Conservation (phyloP, 2,329 filamentous ascomycete genomes). For the Purpureocillium takamizusanense region DNA sequence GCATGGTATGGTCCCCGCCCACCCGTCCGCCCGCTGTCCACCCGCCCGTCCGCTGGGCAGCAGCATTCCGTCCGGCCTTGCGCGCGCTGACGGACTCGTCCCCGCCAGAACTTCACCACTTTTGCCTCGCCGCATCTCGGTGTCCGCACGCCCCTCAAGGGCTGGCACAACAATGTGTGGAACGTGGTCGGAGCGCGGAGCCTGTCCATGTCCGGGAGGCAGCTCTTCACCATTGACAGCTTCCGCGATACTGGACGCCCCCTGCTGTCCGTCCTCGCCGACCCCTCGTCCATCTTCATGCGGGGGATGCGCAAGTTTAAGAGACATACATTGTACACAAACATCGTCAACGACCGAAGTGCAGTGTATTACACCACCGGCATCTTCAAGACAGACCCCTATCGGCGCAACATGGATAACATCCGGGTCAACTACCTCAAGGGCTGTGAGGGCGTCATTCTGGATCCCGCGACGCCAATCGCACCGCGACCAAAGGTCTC, state of each 20-base stretch:
- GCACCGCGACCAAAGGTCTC: conserved; percentile 30
- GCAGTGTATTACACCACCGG: conserved; percentile 77
- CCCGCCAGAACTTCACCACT: conserved; percentile 73
- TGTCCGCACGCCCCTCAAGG: conserved; percentile 60
- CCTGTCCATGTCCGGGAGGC: conserved; percentile 73
- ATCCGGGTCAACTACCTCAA: conserved; percentile 65
- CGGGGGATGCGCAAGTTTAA: conserved; percentile 68
- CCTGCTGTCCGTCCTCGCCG: conserved; percentile 71
- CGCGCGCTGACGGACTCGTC: background rate
- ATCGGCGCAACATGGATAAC: conserved; percentile 49
- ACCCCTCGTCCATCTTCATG: conserved; percentile 79
- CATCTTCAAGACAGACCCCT: conserved; percentile 73
- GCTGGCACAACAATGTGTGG: conserved; percentile 59
- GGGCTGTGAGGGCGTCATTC: conserved; percentile 65
- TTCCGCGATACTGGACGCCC: conserved; percentile 79
- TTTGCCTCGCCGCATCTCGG: conserved; percentile 81
- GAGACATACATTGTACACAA: conserved; percentile 70
- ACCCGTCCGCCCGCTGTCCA: background rate
- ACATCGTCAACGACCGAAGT: conserved; percentile 77
- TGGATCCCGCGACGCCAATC: conserved; percentile 59
- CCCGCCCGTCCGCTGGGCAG: too few relatives aligned
- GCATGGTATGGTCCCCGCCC: conserved; percentile 48
- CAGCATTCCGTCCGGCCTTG: too few relatives aligned
- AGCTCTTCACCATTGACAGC: conserved; percentile 78
- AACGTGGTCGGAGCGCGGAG: conserved; percentile 79